Conservation (phyloP, 352 stramenopile genomes). For the Globisporangium heterothallicum region DNA sequence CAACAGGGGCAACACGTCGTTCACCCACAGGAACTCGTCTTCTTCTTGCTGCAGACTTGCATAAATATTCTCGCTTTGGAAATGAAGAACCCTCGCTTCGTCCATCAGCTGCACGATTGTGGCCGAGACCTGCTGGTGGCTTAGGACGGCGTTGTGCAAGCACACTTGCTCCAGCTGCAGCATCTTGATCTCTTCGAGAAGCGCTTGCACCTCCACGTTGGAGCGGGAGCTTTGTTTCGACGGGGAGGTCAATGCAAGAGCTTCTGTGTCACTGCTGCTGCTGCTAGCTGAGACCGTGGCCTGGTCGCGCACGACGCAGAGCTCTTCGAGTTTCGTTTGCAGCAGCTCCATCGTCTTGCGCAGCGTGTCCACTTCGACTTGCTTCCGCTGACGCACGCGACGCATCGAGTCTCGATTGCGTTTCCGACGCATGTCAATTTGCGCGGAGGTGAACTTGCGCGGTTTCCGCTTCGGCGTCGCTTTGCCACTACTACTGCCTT, state of each 20-base stretch:
- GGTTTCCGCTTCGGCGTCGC: not conserved
- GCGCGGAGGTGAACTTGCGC: not conserved
- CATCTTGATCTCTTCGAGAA: not conserved
- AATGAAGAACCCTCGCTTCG: not conserved
- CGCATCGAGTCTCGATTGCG: slow-evolving; percentile 27
- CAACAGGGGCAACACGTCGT: slow-evolving; percentile 16
- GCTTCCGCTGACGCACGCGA: slow-evolving; percentile 15
- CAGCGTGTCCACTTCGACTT: slow-evolving; percentile 3
- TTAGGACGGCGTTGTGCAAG: slow-evolving; percentile 1
- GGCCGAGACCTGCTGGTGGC: not conserved
- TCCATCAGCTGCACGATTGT: not conserved
- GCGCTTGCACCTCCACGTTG: slow-evolving; percentile 2
- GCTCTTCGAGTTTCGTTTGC: not conserved
- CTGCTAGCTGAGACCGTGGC: not conserved
- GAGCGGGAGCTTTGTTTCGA: not conserved
- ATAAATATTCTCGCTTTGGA: not conserved
- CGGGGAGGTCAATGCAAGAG: slow-evolving; percentile 2
- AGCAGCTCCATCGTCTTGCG: slow-evolving; percentile 8
- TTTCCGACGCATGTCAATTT: slow-evolving; percentile 13
- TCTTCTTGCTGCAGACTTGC: not conserved
- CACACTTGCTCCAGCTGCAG: slow-evolving; percentile 9
- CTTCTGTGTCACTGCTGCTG: not conserved
- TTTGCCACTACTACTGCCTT: not conserved
- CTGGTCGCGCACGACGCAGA: not conserved
- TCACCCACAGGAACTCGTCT: slow-evolving; percentile 12